Evolutionary conservation across 2,329 filamentous ascomycete genomes (phyloP).

Genomic region (Beauveria sp.): DNA sequence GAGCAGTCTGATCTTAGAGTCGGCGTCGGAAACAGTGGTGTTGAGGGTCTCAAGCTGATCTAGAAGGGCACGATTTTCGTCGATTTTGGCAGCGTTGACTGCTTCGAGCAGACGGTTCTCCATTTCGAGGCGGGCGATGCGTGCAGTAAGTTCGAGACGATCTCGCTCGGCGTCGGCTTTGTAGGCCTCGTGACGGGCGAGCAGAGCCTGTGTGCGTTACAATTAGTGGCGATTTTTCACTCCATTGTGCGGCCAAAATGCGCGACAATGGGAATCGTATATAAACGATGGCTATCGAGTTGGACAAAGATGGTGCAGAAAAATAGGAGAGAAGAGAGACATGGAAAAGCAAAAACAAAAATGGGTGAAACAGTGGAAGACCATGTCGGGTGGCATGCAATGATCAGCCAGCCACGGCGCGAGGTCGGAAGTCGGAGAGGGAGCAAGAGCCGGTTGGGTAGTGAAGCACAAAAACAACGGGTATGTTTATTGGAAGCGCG

Average conservation of each 20-base stretch:
- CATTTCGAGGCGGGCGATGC: slow-evolving; percentile 68
- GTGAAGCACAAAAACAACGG: background rate
- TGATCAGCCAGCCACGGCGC: background rate
- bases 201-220: slow-evolving; percentile 78
- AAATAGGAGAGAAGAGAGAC: slow-evolving; percentile 9
- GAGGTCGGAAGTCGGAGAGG: background rate
- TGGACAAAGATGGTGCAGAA: background rate
- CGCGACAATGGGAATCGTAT: background rate
- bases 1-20: slow-evolving; percentile 68
- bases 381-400: background rate
- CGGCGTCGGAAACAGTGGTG: slow-evolving; percentile 68
- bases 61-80: slow-evolving; percentile 74
- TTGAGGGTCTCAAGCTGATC: slow-evolving; percentile 83
- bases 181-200: slow-evolving; percentile 88
- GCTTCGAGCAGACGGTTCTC: slow-evolving; percentile 68
- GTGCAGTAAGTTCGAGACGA: slow-evolving; percentile 61
- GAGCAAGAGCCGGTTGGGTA: background rate
- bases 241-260: background rate
- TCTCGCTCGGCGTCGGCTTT: slow-evolving; percentile 88
- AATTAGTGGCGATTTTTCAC: background rate
- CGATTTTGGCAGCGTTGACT: slow-evolving; percentile 68
- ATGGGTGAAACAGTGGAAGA: slow-evolving; percentile 1
- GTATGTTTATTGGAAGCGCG: background rate
- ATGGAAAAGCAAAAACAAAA: slow-evolving; percentile 13
- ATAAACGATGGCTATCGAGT: background rate